Evolutionary conservation across 73 alveolate species (phyloP), one percentile per base, ranked within the genome.

Genomic region (Paramecium sonneborni): DNA sequence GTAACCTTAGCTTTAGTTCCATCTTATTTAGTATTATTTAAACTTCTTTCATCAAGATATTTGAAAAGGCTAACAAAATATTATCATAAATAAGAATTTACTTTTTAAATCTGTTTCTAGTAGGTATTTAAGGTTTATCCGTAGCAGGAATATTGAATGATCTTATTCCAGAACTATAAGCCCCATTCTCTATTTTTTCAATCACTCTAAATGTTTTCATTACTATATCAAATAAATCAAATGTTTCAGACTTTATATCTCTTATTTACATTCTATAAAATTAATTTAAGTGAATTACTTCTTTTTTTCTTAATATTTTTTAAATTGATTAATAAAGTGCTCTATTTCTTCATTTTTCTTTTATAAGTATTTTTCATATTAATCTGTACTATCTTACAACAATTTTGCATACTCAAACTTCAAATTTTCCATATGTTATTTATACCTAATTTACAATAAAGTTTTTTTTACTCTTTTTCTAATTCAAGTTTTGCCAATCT

Each of bases 121-220:
- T 76, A 1, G 93, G 93, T 30, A 86, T 14, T 5, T 15, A 15
- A 0, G 93, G 93, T 35, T 86, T 86, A 39, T 86, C 93, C 48
- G 32, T 58, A 0, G 58, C 72, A 15, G 93, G 93, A 32, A 86
- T 86, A 86, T 86, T 86, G 8, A 86, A 72, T 62, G 93, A 86
- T 37, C 85, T 86, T 2, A 86, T 86, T 18, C 93, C 93, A 39
- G 88, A 72, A 86, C 93, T 86, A 21, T 86, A 86, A 23, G 41
- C 88, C 0, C 93, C 93, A 41, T 86, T 58, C 43, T 28, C 93
- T 24, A 86, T 76, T 86, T 86, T 86, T 24, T 86, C 84, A 11
- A 86, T 62, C 55, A 86, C 85, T 39, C 74, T 86, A 68, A 72
- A 62, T 10, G 85, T 34, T 38, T 76, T 86, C 12, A 35, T 37